Percentiles rank a stretch among this genome's conserved stretches.
These are phyloP conservation scores for Candida qinlingensis DNA, from an alignment of 805 yeast species.

Conservation along the genomic window DNA sequence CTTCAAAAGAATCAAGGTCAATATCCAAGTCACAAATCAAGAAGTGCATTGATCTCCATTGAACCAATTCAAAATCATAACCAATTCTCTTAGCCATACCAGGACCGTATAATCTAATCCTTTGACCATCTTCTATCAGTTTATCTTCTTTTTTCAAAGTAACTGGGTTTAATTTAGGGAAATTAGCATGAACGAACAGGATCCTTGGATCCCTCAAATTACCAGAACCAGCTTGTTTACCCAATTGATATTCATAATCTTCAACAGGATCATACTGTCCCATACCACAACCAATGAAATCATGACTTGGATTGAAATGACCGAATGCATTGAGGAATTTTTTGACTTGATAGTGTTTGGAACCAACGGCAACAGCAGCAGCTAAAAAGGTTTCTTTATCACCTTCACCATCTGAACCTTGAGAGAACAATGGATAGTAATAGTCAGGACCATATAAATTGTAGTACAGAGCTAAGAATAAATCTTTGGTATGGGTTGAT, in stretches of 20 bases:
- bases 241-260: constrained; percentile 34
- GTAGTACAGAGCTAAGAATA: constrained; percentile 53
- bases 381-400: constrained; percentile 62
- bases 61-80: constrained; percentile 52
- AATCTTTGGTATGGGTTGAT: constrained; percentile 45
- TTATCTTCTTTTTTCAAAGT: constrained; percentile 38
- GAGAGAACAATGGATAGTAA: constrained; percentile 51
- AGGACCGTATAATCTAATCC: constrained; percentile 55
- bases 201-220: constrained; percentile 26
- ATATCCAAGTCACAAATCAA: constrained; percentile 48
- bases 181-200: constrained; percentile 60
- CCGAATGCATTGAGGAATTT: constrained; percentile 53
- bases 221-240: constrained; percentile 19
- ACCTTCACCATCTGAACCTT: constrained; percentile 51
- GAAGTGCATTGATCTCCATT: constrained; percentile 53
- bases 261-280: constrained; percentile 56
- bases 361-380: constrained; percentile 49
- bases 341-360: constrained; percentile 57
- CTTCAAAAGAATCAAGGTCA: constrained; percentile 38
- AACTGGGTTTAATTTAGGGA: constrained; percentile 64
- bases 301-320: constrained; percentile 34
- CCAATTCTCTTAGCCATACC: constrained; percentile 47
- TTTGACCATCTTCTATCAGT: constrained; percentile 37
- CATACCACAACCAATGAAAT: constrained; percentile 57
- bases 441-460: constrained; percentile 57